These are phyloP conservation scores for Ramalina intermedia DNA, from an alignment of 495 filamentous ascomycete species.

Conservation along the genomic window DNA sequence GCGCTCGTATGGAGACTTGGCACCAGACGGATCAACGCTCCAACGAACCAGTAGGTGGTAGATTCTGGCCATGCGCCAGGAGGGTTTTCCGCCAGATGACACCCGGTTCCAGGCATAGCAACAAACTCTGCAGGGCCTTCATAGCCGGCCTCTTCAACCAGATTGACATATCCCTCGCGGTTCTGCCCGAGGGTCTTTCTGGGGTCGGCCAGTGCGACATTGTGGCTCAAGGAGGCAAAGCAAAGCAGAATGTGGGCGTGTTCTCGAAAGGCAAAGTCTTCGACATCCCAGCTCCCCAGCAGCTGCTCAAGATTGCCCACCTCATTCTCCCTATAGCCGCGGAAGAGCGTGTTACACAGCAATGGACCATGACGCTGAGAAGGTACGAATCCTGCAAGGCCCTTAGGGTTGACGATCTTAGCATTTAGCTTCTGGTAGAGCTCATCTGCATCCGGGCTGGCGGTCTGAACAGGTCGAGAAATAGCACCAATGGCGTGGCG, in stretches of 20 bases:
- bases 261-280: constrained; percentile 11
- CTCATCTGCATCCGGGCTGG: neutral
- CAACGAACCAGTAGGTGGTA: constrained; percentile 10
- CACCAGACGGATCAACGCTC: constrained; percentile 8
- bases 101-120: neutral
- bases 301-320: neutral
- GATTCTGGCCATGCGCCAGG: constrained; percentile 2
- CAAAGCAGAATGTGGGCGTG: constrained; percentile 7
- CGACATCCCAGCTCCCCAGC: constrained; percentile 1
- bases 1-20: neutral
- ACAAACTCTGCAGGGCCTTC: neutral
- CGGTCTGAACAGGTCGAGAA: neutral
- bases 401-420: neutral
- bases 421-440: neutral
- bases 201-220: neutral
- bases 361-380: neutral
- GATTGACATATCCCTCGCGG: neutral
- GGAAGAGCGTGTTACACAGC: constrained; percentile 1
- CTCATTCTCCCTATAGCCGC: neutral
- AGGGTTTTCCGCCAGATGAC: constrained; percentile 1
- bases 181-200: neutral
- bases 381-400: neutral
- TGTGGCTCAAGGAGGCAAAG: constrained; percentile 6
- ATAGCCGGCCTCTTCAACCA: neutral
- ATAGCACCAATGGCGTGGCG: neutral